Evolutionary conservation across 768 basidiomycete genomes (phyloP), one percentile per base, ranked within the genome.

Genomic region (Tylopilus sp.): DNA sequence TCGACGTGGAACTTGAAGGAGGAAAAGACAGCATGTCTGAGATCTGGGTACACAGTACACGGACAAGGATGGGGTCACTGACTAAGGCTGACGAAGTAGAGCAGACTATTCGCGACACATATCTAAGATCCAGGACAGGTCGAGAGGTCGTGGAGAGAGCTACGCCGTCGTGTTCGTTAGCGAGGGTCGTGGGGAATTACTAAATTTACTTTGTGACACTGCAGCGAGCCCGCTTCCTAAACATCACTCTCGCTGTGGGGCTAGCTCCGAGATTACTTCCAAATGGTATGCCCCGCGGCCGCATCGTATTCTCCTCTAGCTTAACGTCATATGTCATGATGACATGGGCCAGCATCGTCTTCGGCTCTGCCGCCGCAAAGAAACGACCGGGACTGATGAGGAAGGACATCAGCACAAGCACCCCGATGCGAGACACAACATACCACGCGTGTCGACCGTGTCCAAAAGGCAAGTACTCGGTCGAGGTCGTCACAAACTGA

Each of bases 391-490:
- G 38, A 11, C 38, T 39, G 21, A 17, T 3, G 15, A 35, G 2
- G 15, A 15, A 35, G n/a, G n/a, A n/a, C n/a, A 35, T 17, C 33
- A 15, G 15, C 15, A 35, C 15, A 3, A 17, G 4, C 3, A 17
- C 15, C 9, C 3, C 30, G 13, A 12, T 31, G 5, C 6, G 15
- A 6, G 11, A 35, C 4, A 21, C n/a, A 6, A 42, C 55, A 17
- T 56, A 68, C 63, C 67, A 71, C 2, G 61, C 61, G n/a, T 62
- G 63, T 42, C 38, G 55, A n/a, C 68, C 62, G 6, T 63, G 53
- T 11, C 77, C 75, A 56, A 78, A 79, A 1, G 65, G 44, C 17
- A 75, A 44, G 47, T 63, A 77, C 6, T 56, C 61, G 31, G 38
- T 63, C 25, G 60, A 57, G 0, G 73, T 71, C 17, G 70, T 66